Evolutionary conservation across 164 flowering plant genomes (phyloP), one percentile per base, ranked within the genome.

Genomic region (Taxillus chinensis): DNA sequence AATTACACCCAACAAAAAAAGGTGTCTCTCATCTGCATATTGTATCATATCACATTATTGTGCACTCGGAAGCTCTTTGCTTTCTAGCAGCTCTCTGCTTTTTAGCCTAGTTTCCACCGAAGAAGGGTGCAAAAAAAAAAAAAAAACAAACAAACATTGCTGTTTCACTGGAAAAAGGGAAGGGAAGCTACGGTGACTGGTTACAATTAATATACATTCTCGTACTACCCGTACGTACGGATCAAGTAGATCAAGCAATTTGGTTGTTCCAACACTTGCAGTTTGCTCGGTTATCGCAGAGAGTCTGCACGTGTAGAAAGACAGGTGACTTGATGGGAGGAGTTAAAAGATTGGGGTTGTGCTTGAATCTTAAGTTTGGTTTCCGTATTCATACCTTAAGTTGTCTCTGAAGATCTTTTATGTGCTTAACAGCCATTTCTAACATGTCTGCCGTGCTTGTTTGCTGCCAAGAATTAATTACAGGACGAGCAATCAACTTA

Each of bases 371-470:
- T 15, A 54, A 42, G 39, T 41, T 0, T 60, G 14, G 13, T n/a
- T 50, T 61, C 42, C 10, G 3, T 5, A 53, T 5, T 5, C 5
- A 15, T 73, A 83, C 88, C 83, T 80, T 74, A 73, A 62, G 75
- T 63, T 83, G 81, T 40, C 62, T 75, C 57, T 80, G 88, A n/a
- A 83, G 86, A 65, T 74, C 78, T 67, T 83, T 83, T 40, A 83
- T 82, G 73, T 83, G 78, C 7, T 83, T 86, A 5, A 82, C 86
- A 8, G 88, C 88, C 67, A 83, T 62, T 61, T 83, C 88, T 61
- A 83, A 64, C 86, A 83, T 83, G 71, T 82, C 86, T 52, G 88
- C 74, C 5, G 88, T 83, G 75, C 75, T 83, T 16, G 88, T 83
- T 82, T 83, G 88, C 88, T 83, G 77, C 69, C 69, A 63, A 67